Base-by-base conservation (phyloP, 139 green algal genomes). In the Volvox africanus region DNA sequence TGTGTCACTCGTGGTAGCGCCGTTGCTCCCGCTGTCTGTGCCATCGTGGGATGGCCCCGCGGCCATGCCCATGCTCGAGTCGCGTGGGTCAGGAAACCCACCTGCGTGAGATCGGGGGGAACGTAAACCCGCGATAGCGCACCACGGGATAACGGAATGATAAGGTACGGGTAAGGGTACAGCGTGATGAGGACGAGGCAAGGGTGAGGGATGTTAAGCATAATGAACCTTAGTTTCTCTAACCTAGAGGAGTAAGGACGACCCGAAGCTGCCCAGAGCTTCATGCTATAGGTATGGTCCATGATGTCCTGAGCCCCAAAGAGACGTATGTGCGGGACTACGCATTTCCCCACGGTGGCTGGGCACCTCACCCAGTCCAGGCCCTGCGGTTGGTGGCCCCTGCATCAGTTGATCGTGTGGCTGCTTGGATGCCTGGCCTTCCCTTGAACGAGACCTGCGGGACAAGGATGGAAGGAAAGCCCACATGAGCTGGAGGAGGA, bases 1-100 rank as follows among this genome's bases (percentile, higher is more conserved):
- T 12, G 92, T 94, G 89, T 91, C 92, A n/a, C 80, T 91, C 11
- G 92, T 93, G n/a, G 87, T 86, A 33, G 86, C 92, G 44, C 92
- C 92, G 89, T 93, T 88, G 20, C 85, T 92, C 14, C 77, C 89
- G 71, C 80, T 92, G 68, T 55, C 80, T 0, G 89, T 93, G 67
- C 78, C 50, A 24, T 86, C 87, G 61, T 91, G 68, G 26, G 87
- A 62, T 65, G 89, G 30, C 62, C 92, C 62, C 62, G 92, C 28
- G 20, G 92, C 92, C 92, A 94, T 94, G 22, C 86, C 92, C 71
- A 94, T 78, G 92, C 86, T 91, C 37, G 81, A 91, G 82, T 94
- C 92, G 12, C 92, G 83, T 22, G 84, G 90, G 61, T 76, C 90
- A 16, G 50, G 55, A 2, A n/a, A 69, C 33, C 50, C 87, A 50